Evolutionary conservation across 139 green algal species (phyloP), one percentile per base, ranked within the genome.

Genomic region (Picochlorum sp.): DNA sequence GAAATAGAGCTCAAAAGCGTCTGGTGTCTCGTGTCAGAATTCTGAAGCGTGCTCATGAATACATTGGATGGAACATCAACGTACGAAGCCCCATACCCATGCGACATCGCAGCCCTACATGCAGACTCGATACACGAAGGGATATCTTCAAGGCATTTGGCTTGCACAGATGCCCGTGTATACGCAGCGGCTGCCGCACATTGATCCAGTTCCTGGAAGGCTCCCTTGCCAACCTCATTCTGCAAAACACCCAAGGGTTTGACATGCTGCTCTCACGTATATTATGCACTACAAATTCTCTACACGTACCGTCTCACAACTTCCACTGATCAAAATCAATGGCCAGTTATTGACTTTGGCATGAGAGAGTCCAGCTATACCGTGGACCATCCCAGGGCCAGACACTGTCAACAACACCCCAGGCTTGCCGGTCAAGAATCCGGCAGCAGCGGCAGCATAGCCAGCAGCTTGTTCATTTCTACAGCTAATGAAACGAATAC

Each of bases 191-290:
- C 82, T 0, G 79, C 77, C 5, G 64, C 59, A 49, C 90, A 68
- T 68, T 95, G 87, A 74, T 95, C 87, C 26, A 86, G 58, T 69
- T 95, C 85, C 74, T 95, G 87, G 62, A 95, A 95, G 6, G 77
- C 75, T 6, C 87, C 87, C 77, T 88, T 86, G 58, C 87, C 85
- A 30, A 89, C 52, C 59, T 91, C 81, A 16, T 46, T 32, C 51
- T 34, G 51, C n/a, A 54, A 21, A 13, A 21, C 56, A 73, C 79
- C 66, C 65, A 73, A 5, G 4, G 11, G 7, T 24, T 15, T 21
- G 28, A 30, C 4, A 30, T 30, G 3, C 28, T 7, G 0, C 0
- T 30, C 28, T 30, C 28, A 30, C 4, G 28, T 30, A 30, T 30
- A 30, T 30, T 4, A 30, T 30, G 0, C 28, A 30, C 2, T 30